Percentiles rank a stretch among this genome's conserved stretches.
These are phyloP conservation scores for Russula sp. DNA, from an alignment of 768 basidiomycete genomes.

Conservation along the genomic window DNA sequence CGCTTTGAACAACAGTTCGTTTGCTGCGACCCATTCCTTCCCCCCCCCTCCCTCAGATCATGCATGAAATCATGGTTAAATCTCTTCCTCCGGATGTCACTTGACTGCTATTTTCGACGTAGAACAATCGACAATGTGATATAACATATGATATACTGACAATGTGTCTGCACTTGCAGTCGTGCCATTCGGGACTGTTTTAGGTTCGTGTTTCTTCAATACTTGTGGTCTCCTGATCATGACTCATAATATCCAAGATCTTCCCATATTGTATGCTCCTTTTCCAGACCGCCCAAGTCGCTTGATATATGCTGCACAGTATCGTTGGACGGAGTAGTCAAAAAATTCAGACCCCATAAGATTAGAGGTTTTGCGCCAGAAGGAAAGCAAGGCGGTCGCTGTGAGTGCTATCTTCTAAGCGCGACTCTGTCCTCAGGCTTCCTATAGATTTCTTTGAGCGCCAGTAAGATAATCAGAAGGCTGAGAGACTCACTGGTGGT, in stretches of 20 bases:
- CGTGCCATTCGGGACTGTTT: conserved; percentile 7
- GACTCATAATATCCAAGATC: not conserved
- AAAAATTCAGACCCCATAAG: not conserved
- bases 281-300: not conserved
- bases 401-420: not conserved
- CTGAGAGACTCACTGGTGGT: conserved; percentile 5
- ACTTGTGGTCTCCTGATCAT: not conserved
- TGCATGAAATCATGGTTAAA: conserved; percentile 5
- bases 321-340: not conserved
- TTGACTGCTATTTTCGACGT: conserved; percentile 15
- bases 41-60: not conserved
- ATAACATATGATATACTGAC: not conserved
- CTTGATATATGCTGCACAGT: conserved; percentile 8
- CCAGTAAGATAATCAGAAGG: not conserved
- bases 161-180: not conserved
- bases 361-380: not conserved
- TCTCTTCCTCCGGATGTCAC: conserved; percentile 4
- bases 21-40: not conserved
- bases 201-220: conserved; percentile 1
- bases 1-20: too few relatives aligned
- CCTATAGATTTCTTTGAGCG: conserved; percentile 12
- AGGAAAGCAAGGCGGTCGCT: not conserved
- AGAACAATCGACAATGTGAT: not conserved
- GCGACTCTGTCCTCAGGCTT: not conserved
- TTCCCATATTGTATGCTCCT: conserved; percentile 2